Base-by-base conservation (phyloP, 2,329 filamentous ascomycete species). In the Nemania serpens region DNA sequence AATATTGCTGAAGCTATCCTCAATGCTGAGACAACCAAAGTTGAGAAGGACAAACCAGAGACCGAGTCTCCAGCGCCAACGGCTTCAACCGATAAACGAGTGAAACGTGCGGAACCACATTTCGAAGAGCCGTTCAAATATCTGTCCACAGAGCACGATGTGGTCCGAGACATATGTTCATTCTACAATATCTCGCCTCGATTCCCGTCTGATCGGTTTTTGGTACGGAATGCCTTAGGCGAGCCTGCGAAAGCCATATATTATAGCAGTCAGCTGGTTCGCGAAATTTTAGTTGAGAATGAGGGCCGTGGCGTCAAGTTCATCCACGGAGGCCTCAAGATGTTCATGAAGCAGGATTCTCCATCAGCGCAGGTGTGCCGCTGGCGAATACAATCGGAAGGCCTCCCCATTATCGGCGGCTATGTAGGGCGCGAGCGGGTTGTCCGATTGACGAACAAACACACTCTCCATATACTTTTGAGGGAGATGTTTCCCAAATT, bases 291-390 rank as follows among this genome's bases (percentile, higher is more conserved):
- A 3, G 85, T 83, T 3, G 84, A 89, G 72, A 99, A 99, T 74
- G 93, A 97, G 76, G 91, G 92, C 45, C 88, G 90, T 29, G 93
- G 93, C 47, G 89, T 98, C 76, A 96, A 95, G 75, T 97, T 99
- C 73, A 91, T 99, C 51, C 95, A 99, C 77, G 94, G 90, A 52
- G 95, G 95, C 66, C 93, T 99, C 36, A 96, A 96, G 79, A 98
- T 98, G 92, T 99, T 96, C 75, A 95, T 98, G 82, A 97, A 96
- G 81, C 94, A 98, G 76, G 93, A 97, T 72, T 90, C 91, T 0
- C 93, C 96, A 61, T 90, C 88, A 5, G 88, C 89, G 37, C 89
- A 93, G 56, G 90, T 95, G 36, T 97, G 93, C 79, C 86, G 89
- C 60, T 99, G 95, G 95, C 88, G 95, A 48, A 95, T 99, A 69